Evolutionary conservation across 2,329 filamentous ascomycete species (phyloP).

Genomic region (Cladobotryum protrusum): DNA sequence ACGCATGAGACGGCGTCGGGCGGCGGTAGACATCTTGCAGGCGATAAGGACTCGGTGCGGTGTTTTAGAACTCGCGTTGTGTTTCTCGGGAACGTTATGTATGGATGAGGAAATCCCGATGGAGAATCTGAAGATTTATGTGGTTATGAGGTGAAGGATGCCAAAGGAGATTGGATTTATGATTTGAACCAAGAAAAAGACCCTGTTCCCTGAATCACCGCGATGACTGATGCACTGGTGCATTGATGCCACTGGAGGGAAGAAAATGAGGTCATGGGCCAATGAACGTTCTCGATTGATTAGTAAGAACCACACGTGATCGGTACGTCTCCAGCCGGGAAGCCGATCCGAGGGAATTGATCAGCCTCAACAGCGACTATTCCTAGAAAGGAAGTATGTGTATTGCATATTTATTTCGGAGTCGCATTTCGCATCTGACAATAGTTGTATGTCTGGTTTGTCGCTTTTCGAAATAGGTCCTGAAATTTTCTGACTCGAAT

Average conservation of each 20-base stretch:
- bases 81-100: no score
- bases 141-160: no score
- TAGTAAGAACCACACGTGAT: constrained; percentile 9
- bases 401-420: no score
- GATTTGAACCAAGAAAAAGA: constrained; percentile 1
- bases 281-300: neutral
- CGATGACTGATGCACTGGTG: constrained; percentile 5
- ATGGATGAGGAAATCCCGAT: no score
- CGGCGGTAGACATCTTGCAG: constrained; percentile 70
- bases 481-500: no score
- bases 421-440: no score
- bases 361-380: neutral
- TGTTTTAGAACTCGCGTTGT: neutral
- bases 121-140: no score
- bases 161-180: no score
- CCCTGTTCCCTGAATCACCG: constrained; percentile 6
- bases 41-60: constrained; percentile 3
- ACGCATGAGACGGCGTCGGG: constrained; percentile 93
- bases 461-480: no score
- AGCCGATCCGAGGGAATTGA: neutral
- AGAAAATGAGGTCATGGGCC: neutral
- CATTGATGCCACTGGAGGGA: neutral
- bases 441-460: no score
- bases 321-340: neutral
- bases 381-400: no score